Base-by-base conservation (phyloP, 306 rosid genomes). In the Fragaria ananassa region DNA sequence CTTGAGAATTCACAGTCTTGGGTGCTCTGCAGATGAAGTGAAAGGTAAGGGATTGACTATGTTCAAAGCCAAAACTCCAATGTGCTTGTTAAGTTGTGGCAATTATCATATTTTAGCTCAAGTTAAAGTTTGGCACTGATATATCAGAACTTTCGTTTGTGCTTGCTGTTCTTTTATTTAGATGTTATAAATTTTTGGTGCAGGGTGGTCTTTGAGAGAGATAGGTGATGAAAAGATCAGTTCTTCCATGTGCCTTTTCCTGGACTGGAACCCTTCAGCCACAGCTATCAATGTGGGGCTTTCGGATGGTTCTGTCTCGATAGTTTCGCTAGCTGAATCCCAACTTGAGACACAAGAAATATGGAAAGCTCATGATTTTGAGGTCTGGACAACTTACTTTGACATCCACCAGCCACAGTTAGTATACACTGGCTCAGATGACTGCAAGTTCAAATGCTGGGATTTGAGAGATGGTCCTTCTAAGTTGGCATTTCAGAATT, bases 311-410 rank as follows among this genome's bases (percentile, higher is more conserved):
- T 84, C 85, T 10, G 85, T 87, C 51, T 83, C 96, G 49, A 72
- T 95, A 70, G 83, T 87, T 71, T 90, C 96, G 53, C 37, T 89
- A 23, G 66, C 10, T 51, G 98, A 89, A 50, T 90, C 97, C 31
- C 79, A 82, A 44, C 80, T 92, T 65, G 87, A 86, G 84, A 63
- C 84, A 19, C 89, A 81, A 73, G 81, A 87, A 71, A 80, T 73
- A 51, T 95, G 98, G 98, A 90, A 90, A 79, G 97, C 92, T 14
- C 98, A 95, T 77, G 96, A 90, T 73, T 95, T 87, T 89, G 97
- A 92, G 79, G 88, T 95, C 23, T 95, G 98, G 97, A 83, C 97
- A 41, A 86, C 97, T 73, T 80, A 85, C 15, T 95, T 90, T 49
- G 98, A 95, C 62, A 84, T 70, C 70, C 92, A 90, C 85, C 96